Percentiles rank a stretch among this genome's conserved stretches.
Evolutionary conservation across 345 rosid genomes (phyloP).

Genomic region (Mallotus nudiflorus): DNA sequence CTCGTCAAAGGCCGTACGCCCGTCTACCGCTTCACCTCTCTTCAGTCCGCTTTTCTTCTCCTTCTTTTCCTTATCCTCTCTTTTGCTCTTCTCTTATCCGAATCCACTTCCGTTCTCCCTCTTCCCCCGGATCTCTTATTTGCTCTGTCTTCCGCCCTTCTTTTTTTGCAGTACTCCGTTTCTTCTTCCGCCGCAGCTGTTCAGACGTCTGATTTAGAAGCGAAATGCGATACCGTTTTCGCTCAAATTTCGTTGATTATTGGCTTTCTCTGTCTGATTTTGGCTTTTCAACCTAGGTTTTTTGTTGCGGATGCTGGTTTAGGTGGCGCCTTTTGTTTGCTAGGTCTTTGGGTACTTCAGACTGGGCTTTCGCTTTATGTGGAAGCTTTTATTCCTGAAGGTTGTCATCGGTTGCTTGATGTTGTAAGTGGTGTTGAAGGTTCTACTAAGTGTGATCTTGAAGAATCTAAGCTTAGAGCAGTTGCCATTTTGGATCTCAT

Average conservation of each 20-base stretch:
- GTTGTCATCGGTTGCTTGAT: conserved; percentile 76
- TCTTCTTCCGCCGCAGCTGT: conserved; percentile 61
- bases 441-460: conserved; percentile 79
- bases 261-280: conserved; percentile 59
- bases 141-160: conserved; percentile 70
- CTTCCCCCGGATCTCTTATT: conserved; percentile 76
- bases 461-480: conserved; percentile 73
- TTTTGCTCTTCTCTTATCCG: conserved; percentile 58
- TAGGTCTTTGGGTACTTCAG: conserved; percentile 87
- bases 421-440: conserved; percentile 78
- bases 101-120: conserved; percentile 59
- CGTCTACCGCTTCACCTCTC: conserved; percentile 79
- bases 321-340: conserved; percentile 65
- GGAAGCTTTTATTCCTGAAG: conserved; percentile 84
- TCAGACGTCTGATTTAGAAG: conserved; percentile 83
- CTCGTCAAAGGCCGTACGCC: conserved; percentile 82
- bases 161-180: conserved; percentile 69
- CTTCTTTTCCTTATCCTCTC: conserved; percentile 82
- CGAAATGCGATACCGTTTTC: conserved; percentile 71
- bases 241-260: conserved; percentile 61
- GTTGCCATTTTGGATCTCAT: conserved; percentile 80
- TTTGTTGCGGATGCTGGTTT: conserved; percentile 75
- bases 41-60: conserved; percentile 72
- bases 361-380: conserved; percentile 87
- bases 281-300: conserved; percentile 65